Conservation (phyloP, 1,139 yeast species). For the Arxiozyma slooffiae region DNA sequence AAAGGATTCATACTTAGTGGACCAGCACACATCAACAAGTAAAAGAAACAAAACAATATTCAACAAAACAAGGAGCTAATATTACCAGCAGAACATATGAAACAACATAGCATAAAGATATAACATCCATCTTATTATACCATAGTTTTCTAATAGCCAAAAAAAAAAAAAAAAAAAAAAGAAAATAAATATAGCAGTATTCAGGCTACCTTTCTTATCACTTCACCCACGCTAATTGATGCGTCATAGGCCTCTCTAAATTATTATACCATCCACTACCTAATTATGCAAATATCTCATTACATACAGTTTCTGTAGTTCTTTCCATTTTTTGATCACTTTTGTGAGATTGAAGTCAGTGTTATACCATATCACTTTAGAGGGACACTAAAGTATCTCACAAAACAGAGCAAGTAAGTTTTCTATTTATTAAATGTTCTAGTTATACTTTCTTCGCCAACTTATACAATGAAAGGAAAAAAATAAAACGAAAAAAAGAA, state of each 20-base stretch:
- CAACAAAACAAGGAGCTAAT: background rate
- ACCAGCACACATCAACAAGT: background rate
- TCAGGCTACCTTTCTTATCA: background rate
- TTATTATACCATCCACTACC: background rate
- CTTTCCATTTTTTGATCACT: conserved; percentile 4
- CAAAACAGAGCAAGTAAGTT: background rate
- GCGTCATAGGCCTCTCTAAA: background rate
- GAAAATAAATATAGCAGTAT: too few species aligned
- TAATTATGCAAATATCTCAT: background rate
- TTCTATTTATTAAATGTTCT: too few species aligned
- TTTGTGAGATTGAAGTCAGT: background rate
- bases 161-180: too few species aligned
- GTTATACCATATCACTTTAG: background rate
- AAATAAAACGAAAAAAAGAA: too few species aligned
- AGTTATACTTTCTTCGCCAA: background rate
- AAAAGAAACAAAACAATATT: too few species aligned
- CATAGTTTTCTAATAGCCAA: background rate
- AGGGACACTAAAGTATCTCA: too few species aligned
- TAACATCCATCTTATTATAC: background rate
- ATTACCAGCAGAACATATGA: background rate
- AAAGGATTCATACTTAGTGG: background rate
- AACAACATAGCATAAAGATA: background rate
- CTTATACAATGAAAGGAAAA: too few species aligned
- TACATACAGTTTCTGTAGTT: conserved; percentile 6
- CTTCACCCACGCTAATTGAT: background rate